phyloP scores from a whole-genome alignment of 176 grass and related monocot species.

The Carex pumila region DNA sequence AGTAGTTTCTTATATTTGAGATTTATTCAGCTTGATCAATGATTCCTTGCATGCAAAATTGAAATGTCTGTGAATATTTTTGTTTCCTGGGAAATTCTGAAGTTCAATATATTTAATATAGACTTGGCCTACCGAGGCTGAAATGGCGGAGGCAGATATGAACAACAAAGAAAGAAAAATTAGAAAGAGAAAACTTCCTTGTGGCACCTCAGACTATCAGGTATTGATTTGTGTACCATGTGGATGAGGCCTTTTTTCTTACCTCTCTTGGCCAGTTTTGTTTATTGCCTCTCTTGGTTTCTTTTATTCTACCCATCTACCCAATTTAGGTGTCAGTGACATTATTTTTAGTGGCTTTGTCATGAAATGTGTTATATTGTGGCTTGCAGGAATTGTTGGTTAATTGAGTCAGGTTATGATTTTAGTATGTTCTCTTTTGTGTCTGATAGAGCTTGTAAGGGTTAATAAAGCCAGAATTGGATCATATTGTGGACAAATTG shows the following conservation, averaged over 20 bases:
- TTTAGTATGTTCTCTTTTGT: not conserved
- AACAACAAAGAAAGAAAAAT: constrained; percentile 59
- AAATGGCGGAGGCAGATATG: constrained; percentile 50
- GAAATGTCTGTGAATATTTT: not conserved
- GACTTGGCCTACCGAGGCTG: constrained; percentile 93
- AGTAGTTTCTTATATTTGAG: not conserved
- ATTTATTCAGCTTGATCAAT: not conserved
- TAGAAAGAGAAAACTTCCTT: constrained; percentile 74
- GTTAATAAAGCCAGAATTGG: not conserved
- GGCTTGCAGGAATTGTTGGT: not conserved
- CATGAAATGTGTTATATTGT: not conserved
- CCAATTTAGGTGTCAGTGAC: not conserved
- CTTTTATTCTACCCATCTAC: not conserved
- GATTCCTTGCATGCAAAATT: not conserved
- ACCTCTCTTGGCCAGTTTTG: not conserved
- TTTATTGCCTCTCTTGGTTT: not conserved
- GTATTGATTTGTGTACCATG: constrained; percentile 25
- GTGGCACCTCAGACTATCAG: constrained; percentile 93
- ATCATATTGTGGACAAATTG: not conserved
- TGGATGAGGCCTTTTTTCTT: not conserved
- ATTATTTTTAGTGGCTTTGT: not conserved
- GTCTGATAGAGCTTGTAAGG: not conserved
- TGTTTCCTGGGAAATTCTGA: not conserved
- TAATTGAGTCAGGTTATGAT: not conserved
- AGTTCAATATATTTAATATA: constrained; percentile 36